phyloP scores from a whole-genome alignment of 106 monocot species.

The Dendrobium nobile region DNA sequence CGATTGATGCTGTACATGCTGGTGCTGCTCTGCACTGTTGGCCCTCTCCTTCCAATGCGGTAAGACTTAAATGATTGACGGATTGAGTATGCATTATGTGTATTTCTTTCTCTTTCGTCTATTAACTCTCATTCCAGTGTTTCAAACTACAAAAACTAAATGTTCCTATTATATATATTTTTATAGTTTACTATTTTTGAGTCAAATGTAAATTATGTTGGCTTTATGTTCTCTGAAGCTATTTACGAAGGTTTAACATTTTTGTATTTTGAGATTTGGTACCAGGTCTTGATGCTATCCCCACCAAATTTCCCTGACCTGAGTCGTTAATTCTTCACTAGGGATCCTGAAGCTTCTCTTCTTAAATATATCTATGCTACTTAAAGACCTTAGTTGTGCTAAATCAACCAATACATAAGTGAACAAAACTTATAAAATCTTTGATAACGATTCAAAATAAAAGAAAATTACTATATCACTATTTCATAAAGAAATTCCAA shows the following conservation, averaged over 20 bases:
- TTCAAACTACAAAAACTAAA: too few species aligned
- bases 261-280: not conserved
- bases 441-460: too few species aligned
- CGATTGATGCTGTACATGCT: conserved; percentile 93
- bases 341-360: not conserved
- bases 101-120: not conserved
- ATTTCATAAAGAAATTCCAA: too few species aligned
- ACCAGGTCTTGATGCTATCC: not conserved
- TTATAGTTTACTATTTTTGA: not conserved
- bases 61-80: conserved; percentile 9
- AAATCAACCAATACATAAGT: too few species aligned
- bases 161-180: not conserved
- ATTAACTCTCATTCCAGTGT: too few species aligned
- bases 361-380: too few species aligned
- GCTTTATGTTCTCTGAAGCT: not conserved
- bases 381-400: too few species aligned
- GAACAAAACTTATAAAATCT: too few species aligned
- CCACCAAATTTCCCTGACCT: not conserved
- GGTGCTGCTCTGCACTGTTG: conserved; percentile 97
- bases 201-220: not conserved
- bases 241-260: not conserved
- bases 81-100: not conserved
- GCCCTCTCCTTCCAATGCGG: conserved; percentile 98
- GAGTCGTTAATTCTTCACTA: not conserved
- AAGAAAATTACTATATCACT: too few species aligned